Evolutionary conservation across 106 monocot genomes (phyloP), one percentile per base, ranked within the genome.

Genomic region (Dendrobium chrysotoxum): DNA sequence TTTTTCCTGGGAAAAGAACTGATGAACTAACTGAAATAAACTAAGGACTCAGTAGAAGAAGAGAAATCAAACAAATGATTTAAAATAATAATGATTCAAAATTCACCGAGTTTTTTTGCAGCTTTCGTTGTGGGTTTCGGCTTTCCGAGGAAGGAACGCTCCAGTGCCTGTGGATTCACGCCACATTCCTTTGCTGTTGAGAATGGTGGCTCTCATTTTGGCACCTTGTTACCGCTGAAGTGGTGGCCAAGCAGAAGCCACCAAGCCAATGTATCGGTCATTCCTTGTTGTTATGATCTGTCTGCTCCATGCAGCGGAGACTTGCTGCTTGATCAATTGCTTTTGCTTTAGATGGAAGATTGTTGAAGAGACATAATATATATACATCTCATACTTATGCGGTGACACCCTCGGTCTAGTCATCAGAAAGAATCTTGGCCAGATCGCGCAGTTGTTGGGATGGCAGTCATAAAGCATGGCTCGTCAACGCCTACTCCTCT

Each of bases 111-210:
- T 55, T 89, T 91, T 46, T 83, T 93, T 1, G n/a, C 83, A 73
- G 3, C 78, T 72, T n/a, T 93, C 91, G 53, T 72, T 28, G 1
- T 79, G 79, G 18, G 45, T 41, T 0, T 87, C 88, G 1, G 65
- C 70, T 7, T 79, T 72, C 45, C 91, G 89, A 1, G 93, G 93
- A 17, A 93, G 76, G 78, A 93, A 93, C 0, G 91, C 93, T 11
- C 93, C 93, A 17, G 93, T 93, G 26, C 94, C 94, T 18, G 81
- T 75, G 1, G 89, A 87, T 80, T 84, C 87, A 38, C 82, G 31
- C 6, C 84, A 82, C 1, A 67, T 30, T 17, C 78, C 83, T 28
- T 78, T 0, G 0, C 77, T 79, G 61, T 78, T 77, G 64, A 93
- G 85, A 70, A 93, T 87, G 13, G 91, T 76, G 18, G 91, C 85